A percentile compares a stretch with the other conserved stretches of the same genome.
These are phyloP conservation scores for Gnomoniopsis sp. DNA, from an alignment of 2,329 filamentous ascomycete species.

Conservation along the genomic window DNA sequence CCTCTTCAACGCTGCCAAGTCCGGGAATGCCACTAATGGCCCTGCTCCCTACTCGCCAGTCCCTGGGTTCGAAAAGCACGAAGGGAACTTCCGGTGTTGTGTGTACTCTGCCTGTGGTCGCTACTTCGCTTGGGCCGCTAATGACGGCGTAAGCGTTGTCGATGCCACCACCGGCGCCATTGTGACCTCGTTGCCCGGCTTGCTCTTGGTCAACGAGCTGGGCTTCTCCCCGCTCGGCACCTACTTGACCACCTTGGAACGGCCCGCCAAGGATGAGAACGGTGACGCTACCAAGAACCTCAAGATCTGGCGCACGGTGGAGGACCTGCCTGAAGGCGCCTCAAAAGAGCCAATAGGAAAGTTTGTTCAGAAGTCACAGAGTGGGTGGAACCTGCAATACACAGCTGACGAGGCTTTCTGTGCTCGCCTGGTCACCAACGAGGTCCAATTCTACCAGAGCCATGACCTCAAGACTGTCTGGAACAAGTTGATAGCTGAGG, in stretches of 20 bases:
- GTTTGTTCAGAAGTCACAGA: constrained; percentile 95
- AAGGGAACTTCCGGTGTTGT: constrained; percentile 93
- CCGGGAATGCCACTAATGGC: not conserved
- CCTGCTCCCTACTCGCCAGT: constrained; percentile 77
- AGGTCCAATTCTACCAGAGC: constrained; percentile 95
- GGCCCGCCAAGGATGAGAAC: constrained; percentile 85
- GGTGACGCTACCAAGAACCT: constrained; percentile 94
- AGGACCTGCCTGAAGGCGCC: constrained; percentile 58
- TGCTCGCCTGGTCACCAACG: constrained; percentile 90
- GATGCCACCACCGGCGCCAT: constrained; percentile 74
- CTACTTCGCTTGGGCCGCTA: constrained; percentile 93
- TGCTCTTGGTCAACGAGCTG: constrained; percentile 86
- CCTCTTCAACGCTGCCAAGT: constrained; percentile 74
- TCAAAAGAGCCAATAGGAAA: constrained; percentile 75
- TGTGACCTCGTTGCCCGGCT: constrained; percentile 66
- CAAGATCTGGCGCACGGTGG: constrained; percentile 88
- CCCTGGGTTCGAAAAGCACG: constrained; percentile 78
- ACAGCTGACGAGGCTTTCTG: constrained; percentile 91
- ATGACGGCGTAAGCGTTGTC: constrained; percentile 79
- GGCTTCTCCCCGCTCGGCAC: constrained; percentile 91
- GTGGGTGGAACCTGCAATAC: constrained; percentile 96
- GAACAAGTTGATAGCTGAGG: constrained; percentile 94
- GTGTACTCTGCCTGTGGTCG: constrained; percentile 93
- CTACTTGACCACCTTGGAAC: constrained; percentile 95
- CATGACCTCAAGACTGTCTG: constrained; percentile 81